A percentile compares a stretch with the other conserved stretches of the same genome.
Evolutionary conservation across 164 flowering plant species (phyloP).

Genomic region (Kingdonia uniflora): DNA sequence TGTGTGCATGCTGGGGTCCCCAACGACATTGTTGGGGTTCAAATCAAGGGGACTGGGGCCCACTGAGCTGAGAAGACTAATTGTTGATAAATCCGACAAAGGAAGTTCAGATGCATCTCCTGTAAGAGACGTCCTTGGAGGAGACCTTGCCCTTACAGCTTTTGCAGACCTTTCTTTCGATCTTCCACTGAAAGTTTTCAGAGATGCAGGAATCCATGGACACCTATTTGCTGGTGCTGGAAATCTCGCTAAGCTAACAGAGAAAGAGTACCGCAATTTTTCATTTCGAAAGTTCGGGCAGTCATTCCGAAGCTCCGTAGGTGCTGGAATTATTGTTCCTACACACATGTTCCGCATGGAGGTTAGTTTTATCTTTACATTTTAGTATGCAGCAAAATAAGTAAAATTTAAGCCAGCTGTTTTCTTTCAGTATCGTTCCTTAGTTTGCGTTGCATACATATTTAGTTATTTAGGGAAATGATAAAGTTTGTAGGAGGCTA

Average conservation of each 20-base stretch:
- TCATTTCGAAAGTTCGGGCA: slow-evolving; percentile 44
- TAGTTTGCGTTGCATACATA: neutral
- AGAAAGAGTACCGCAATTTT: slow-evolving; percentile 43
- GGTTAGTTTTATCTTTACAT: slow-evolving; percentile 36
- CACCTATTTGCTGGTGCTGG: slow-evolving; percentile 79
- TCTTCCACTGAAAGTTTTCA: slow-evolving; percentile 61
- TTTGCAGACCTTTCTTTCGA: slow-evolving; percentile 92
- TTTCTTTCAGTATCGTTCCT: neutral
- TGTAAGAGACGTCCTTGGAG: slow-evolving; percentile 71
- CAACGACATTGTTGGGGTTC: slow-evolving; percentile 65
- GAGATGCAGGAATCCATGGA: slow-evolving; percentile 82
- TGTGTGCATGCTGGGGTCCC: slow-evolving; percentile 71
- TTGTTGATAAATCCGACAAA: slow-evolving; percentile 19
- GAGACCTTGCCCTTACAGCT: slow-evolving; percentile 77
- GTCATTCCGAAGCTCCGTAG: slow-evolving; percentile 64
- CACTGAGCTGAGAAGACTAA: slow-evolving; percentile 55
- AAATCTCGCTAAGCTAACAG: slow-evolving; percentile 53
- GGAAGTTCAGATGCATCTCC: slow-evolving; percentile 24
- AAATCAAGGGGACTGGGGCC: slow-evolving; percentile 77
- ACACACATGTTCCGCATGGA: slow-evolving; percentile 82
- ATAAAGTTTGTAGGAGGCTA: neutral
- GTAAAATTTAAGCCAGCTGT: neutral
- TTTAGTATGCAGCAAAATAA: neutral
- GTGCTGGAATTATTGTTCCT: slow-evolving; percentile 70
- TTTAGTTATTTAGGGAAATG: neutral